A percentile compares a stretch with the other conserved stretches of the same genome.
Evolutionary conservation across 73 alveolate genomes (phyloP).

Genomic region (Paramecium sonneborni): DNA sequence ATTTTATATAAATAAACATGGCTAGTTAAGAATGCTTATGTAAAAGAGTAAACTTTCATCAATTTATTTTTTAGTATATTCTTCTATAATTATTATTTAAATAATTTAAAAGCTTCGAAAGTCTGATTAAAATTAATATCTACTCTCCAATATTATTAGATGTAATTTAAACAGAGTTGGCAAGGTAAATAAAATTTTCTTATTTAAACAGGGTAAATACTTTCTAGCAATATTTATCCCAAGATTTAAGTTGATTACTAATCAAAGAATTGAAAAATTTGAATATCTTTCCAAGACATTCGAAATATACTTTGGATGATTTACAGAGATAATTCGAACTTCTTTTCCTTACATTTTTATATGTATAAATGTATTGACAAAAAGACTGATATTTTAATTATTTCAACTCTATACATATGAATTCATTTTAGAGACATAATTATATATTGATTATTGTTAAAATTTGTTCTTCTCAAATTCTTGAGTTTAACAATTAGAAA

Average conservation of each 20-base stretch:
- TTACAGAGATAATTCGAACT: no score
- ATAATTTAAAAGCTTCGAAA: background rate
- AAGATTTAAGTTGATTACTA: background rate
- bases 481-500: no score
- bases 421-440: background rate
- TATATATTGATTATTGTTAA: background rate
- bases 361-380: background rate
- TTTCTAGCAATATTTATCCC: background rate
- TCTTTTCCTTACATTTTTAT: background rate
- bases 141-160: background rate
- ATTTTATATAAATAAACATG: background rate
- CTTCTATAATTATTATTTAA: background rate
- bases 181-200: no score
- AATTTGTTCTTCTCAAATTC: background rate
- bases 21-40: background rate
- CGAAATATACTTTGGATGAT: background rate
- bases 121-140: background rate
- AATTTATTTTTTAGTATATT: background rate
- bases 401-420: background rate
- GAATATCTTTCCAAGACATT: background rate
- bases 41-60: background rate
- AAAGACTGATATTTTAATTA: background rate
- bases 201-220: background rate
- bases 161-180: no score
- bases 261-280: background rate